phyloP scores from a whole-genome alignment of 495 filamentous ascomycete genomes.

The Aspergillus avenaceus region DNA sequence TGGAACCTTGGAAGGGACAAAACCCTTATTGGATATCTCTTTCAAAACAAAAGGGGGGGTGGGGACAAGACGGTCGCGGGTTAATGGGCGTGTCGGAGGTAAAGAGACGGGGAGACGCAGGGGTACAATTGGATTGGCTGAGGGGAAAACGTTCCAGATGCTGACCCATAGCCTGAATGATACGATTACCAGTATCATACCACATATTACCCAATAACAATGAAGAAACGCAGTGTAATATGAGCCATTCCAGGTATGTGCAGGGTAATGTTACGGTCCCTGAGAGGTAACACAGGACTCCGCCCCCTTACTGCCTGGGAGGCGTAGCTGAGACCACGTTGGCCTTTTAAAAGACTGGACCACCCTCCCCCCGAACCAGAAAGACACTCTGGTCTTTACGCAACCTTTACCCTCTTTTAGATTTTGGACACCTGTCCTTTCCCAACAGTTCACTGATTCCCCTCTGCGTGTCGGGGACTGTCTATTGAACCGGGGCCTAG shows the following conservation, averaged over 20 bases:
- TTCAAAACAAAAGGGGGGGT: no score
- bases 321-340: constrained; percentile 38
- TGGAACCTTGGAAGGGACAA: neutral
- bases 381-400: constrained; percentile 9
- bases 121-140: no score
- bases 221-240: no score
- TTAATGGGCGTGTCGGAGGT: neutral
- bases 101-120: neutral
- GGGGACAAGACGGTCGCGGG: no score
- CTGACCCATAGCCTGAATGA: neutral
- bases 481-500: constrained; percentile 8
- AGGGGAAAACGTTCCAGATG: no score
- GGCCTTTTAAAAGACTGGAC: constrained; percentile 42
- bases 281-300: constrained; percentile 16
- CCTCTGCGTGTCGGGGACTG: neutral
- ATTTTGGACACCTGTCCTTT: constrained; percentile 35
- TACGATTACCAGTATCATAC: neutral
- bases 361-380: constrained; percentile 15
- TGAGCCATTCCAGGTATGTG: neutral
- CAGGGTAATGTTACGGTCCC: constrained; percentile 15
- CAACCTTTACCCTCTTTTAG: constrained; percentile 9
- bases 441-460: neutral
- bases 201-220: neutral
- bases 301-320: constrained; percentile 16
- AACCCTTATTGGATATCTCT: no score